Conservation (phyloP, 2,329 filamentous ascomycete species). For the Fusarium nygamai region DNA sequence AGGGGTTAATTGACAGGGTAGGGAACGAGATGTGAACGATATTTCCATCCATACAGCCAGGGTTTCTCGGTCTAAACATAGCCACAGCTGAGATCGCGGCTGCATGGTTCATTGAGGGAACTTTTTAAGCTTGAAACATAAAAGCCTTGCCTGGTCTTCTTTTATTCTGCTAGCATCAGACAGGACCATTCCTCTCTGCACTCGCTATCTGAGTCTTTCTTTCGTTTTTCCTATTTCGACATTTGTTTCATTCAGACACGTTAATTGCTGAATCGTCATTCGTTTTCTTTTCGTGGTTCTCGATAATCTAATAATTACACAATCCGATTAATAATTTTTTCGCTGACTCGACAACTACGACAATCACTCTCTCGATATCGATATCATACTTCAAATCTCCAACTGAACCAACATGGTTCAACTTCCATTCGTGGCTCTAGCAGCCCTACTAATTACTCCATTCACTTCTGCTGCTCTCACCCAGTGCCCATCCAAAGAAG, state of each 20-base stretch:
- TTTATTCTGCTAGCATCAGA: not conserved
- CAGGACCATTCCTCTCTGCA: constrained; percentile 15
- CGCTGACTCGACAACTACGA: not conserved
- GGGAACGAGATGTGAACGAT: not conserved
- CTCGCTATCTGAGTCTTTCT: constrained; percentile 9
- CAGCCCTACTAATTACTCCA: constrained; percentile 21
- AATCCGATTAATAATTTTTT: not conserved
- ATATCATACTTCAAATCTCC: not conserved
- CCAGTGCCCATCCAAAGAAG: constrained; percentile 23
- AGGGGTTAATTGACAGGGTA: not conserved
- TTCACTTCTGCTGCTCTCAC: constrained; percentile 23
- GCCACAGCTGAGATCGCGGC: not conserved
- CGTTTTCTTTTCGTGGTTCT: not conserved
- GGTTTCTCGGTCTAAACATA: not conserved
- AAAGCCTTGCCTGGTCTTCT: constrained; percentile 2
- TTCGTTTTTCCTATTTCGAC: constrained; percentile 1
- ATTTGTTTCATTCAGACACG: constrained; percentile 5
- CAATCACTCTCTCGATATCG: not conserved
- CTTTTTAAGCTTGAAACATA: constrained; percentile 2
- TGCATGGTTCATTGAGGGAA: not conserved
- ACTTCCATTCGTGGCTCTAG: constrained; percentile 20
- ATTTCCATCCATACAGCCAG: constrained; percentile 12
- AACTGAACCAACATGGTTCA: constrained; percentile 6
- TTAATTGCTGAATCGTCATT: not conserved
- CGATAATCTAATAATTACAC: not conserved